Base-by-base conservation (phyloP, 352 stramenopile genomes). In the Phytophthora idaei region DNA sequence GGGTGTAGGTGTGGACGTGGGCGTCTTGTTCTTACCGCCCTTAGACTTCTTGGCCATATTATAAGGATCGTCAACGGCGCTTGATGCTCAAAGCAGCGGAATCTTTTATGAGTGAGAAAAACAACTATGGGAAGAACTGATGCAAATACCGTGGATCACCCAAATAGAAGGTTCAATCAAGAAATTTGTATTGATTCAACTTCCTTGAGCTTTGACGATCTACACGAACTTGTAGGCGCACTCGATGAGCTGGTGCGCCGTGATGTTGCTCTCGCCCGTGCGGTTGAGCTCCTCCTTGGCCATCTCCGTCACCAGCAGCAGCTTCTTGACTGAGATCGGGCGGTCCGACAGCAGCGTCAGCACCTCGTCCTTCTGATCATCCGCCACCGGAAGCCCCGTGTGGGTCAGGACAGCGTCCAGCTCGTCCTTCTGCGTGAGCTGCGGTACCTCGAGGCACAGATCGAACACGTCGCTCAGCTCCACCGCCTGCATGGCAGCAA, bases 301-400 rank as follows among this genome's bases (percentile, higher is more conserved):
- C 96, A 99, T 99, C 82, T 99, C 97, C 28, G 94, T 85, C 48
- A 99, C 95, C 73, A 98, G 91, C 41, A 99, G 70, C 34, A 99
- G 81, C 69, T 98, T 97, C 81, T 99, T 99, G 74, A 99, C 97
- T 47, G 97, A 97, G 70, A 99, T 99, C 4, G 97, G 96, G 50
- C 98, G 96, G 53, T 80, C 83, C 14, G 81, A 78, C 74, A 95
- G 81, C 69, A 93, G 73, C 58, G 83, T 64, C 47, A 93, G 63
- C 55, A 95, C 85, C 53, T 78, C 67, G 45, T 83, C 59, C 68
- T 90, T 91, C 68, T 95, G 84, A 47, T 69, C 46, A 62, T 90
- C 71, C 3, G 69, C 64, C 58, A 95, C 83, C 8, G 82, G 80
- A 65, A 99, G 82, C 44, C 95, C 84, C 61, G 76, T 83, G 74